Evolutionary conservation across 2,329 filamentous ascomycete species (phyloP), one percentile per base, ranked within the genome.

Genomic region (Fusarium lateritium): DNA sequence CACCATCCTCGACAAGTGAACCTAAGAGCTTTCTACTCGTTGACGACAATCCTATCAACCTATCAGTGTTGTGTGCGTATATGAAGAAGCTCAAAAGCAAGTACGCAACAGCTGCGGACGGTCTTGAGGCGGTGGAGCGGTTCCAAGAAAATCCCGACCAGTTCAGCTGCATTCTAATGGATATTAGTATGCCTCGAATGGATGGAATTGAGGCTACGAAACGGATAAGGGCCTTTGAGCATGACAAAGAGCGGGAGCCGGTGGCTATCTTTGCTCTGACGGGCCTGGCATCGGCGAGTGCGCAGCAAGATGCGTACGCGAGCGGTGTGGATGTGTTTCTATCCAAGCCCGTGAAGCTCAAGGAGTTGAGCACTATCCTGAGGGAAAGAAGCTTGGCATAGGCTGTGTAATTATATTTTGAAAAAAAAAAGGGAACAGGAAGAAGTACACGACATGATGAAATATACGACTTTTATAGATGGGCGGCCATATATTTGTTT

Each of bases 141-240:
- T 81, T 77, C 36, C 69, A 61, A 9, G 36, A 69, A 11, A 62
- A 68, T 7, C 75, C 74, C 0, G 62, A 66, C 0, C 45, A 71
- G 4, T 80, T 73, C 31, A 63, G 65, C n/a, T 78, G 74, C 56
- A 74, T 82, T 8, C 65, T 83, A 7, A 81, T 81, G 68, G 86
- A 88, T 61, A 83, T 88, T 4, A 86, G 82, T 56, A 89, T 89
- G 86, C 86, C 86, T 0, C 75, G 87, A 6, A 83, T 89, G 69
- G 83, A 88, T 63, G 84, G 84, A 0, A 80, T 86, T 3, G 81
- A 82, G 15, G 81, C 83, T 0, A 86, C 85, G 5, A 78, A 82
- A 4, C 76, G 78, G 33, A 87, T 88, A 31, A 80, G 86, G 3
- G 78, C 80, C 1, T 79, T 84, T 42, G 86, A 89, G 69, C 76